Base-by-base conservation (phyloP, 345 rosid species). In the Moringa oleifera region DNA sequence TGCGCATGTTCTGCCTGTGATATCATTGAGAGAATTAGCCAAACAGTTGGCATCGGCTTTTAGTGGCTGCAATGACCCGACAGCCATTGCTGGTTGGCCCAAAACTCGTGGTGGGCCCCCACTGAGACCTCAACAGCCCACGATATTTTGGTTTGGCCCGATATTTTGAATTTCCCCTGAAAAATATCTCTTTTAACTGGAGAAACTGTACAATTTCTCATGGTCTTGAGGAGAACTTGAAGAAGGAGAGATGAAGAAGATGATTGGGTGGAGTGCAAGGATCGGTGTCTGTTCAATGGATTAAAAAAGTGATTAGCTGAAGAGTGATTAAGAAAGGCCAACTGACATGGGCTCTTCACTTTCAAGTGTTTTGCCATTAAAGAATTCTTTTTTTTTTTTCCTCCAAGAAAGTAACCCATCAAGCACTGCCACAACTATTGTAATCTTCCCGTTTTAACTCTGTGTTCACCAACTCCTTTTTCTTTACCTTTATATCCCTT, bases 271-370 rank as follows among this genome's bases (percentile, higher is more conserved):
- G 11, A 33, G 37, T 11, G 37, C 37, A 33, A 64, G 61, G 78
- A 74, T 59, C 64, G 71, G 77, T 61, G 66, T 25, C 25, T n/a
- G n/a, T n/a, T 58, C 53, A 28, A 52, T 5, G 28, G 22, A 53
- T 22, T 62, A 56, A 19, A 41, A 52, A 55, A 53, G 12, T 49
- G 69, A 68, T 63, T 41, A 51, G 68, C 61, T 70, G 77, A 60
- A 54, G 46, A 7, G 57, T 63, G 87, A 85, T 65, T 68, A 57
- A 18, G 87, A 85, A 73, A 80, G 63, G 53, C 68, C 73, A 85
- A 70, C 87, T 24, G 57, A 56, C 76, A 41, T 18, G 61, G 75
- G 0, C 68, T 61, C 28, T 25, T 53, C 61, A 25, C 61, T 66
- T 65, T 36, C 9, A 68, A 72, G 51, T 53, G 25, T 72, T 41